phyloP scores from a whole-genome alignment of 2,329 filamentous ascomycete genomes.

The Calonectria henricotiae region DNA sequence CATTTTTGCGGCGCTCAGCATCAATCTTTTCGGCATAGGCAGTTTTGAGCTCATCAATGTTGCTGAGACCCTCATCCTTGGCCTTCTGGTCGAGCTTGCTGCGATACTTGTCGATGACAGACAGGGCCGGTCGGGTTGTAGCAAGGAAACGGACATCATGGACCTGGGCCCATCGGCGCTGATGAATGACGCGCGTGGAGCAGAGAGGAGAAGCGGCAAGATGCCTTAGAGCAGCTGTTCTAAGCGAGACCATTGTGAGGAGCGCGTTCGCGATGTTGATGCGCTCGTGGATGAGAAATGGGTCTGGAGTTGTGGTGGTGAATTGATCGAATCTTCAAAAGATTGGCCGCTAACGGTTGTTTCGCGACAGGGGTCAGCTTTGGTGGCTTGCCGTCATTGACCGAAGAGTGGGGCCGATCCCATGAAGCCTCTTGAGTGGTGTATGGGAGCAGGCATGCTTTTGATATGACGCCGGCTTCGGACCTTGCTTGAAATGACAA shows the following conservation, averaged over 20 bases:
- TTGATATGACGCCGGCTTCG: conserved; percentile 48
- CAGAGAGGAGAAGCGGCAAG: conserved; percentile 58
- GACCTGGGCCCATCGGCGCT: conserved; percentile 91
- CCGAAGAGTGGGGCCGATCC: conserved; percentile 45
- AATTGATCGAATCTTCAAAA: conserved; percentile 28
- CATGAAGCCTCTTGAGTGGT: conserved; percentile 27
- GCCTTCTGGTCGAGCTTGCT: conserved; percentile 90
- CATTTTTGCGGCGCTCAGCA: conserved; percentile 78
- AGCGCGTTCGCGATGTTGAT: conserved; percentile 33
- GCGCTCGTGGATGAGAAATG: conserved; percentile 26
- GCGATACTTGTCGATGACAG: conserved; percentile 87
- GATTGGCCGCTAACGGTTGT: conserved; percentile 41
- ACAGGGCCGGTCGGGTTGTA: conserved; percentile 79
- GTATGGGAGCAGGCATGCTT: conserved; percentile 14
- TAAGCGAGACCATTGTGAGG: conserved; percentile 65
- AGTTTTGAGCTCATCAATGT: conserved; percentile 83
- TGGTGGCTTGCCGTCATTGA: conserved; percentile 46
- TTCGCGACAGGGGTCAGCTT: conserved; percentile 34
- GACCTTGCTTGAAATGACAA: conserved; percentile 50
- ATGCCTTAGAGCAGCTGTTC: conserved; percentile 67
- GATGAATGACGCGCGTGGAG: conserved; percentile 62
- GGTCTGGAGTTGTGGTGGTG: conserved; percentile 13
- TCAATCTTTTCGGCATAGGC: conserved; percentile 90
- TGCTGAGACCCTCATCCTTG: conserved; percentile 77
- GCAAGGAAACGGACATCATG: conserved; percentile 93